phyloP scores from a whole-genome alignment of 352 stramenopile species.

The Sclerospora graminicola region DNA sequence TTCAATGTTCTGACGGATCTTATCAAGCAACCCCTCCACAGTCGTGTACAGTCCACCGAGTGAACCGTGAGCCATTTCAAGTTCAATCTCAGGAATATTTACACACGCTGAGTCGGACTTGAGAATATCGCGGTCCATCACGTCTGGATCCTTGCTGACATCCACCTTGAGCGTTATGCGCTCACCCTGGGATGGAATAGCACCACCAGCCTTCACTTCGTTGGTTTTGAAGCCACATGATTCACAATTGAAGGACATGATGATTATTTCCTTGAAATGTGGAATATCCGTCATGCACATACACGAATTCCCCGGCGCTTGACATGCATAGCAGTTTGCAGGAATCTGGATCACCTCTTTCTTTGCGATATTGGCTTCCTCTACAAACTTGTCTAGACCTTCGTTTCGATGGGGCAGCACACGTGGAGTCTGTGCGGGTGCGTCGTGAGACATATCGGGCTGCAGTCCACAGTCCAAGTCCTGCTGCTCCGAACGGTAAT shows the following conservation, averaged over 20 bases:
- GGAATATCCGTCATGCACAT: constrained; percentile 92
- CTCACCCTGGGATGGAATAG: constrained; percentile 76
- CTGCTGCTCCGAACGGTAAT: constrained; percentile 68
- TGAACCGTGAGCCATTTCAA: constrained; percentile 85
- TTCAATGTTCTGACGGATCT: constrained; percentile 74
- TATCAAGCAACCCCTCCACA: constrained; percentile 86
- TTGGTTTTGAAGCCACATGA: constrained; percentile 88
- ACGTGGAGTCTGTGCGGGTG: constrained; percentile 29
- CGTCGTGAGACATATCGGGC: constrained; percentile 47
- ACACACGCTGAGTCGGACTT: constrained; percentile 84
- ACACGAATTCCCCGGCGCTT: constrained; percentile 45
- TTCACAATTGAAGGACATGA: constrained; percentile 90
- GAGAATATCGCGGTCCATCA: constrained; percentile 88
- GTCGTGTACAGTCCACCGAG: constrained; percentile 89
- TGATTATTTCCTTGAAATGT: constrained; percentile 91
- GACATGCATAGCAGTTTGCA: constrained; percentile 73
- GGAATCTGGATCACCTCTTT: constrained; percentile 83
- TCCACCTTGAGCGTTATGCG: constrained; percentile 61
- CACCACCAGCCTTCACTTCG: constrained; percentile 87
- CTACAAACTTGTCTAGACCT: constrained; percentile 55
- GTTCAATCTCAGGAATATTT: constrained; percentile 86
- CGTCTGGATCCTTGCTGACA: constrained; percentile 28
- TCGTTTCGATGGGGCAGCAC: constrained; percentile 54
- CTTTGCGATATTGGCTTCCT: constrained; percentile 51
- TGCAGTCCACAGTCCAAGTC: constrained; percentile 65